Evolutionary conservation across 495 filamentous ascomycete species (phyloP).

Genomic region (Podospora pseudoanserina): DNA sequence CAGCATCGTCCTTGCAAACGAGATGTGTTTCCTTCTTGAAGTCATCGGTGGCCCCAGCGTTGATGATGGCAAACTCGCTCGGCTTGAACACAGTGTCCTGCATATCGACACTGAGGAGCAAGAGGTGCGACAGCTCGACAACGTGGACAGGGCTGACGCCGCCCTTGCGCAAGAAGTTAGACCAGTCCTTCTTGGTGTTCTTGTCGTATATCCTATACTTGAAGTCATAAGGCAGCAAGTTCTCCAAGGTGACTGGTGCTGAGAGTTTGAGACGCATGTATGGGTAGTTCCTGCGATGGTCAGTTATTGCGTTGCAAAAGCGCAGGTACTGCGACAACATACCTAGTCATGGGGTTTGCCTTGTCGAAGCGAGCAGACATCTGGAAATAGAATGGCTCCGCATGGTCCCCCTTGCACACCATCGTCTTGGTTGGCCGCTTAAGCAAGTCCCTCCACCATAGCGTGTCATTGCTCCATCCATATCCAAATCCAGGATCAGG

Average conservation of each 20-base stretch:
- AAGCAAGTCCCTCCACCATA: conserved; percentile 90
- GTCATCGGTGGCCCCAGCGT: conserved; percentile 81
- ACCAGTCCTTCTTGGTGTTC: conserved; percentile 97
- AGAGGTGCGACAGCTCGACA: conserved; percentile 87
- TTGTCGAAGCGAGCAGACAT: conserved; percentile 78
- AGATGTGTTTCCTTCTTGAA: conserved; percentile 78
- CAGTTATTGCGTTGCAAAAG: conserved; percentile 17
- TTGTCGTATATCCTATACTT: conserved; percentile 98
- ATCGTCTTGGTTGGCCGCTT: conserved; percentile 78
- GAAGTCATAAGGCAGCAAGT: conserved; percentile 94
- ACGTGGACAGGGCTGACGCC: conserved; percentile 96
- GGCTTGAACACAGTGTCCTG: conserved; percentile 92
- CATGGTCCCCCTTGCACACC: conserved; percentile 78
- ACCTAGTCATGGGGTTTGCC: conserved; percentile 73
- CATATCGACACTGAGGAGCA: conserved; percentile 90
- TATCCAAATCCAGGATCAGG: conserved; percentile 98
- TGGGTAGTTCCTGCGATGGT: conserved; percentile 66
- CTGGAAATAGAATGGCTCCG: conserved; percentile 93
- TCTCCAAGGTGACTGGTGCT: conserved; percentile 90
- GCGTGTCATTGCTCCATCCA: conserved; percentile 80
- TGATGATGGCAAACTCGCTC: conserved; percentile 96
- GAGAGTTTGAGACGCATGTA: conserved; percentile 90
- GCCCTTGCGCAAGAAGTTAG: conserved; percentile 93
- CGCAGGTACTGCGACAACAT: neutral
- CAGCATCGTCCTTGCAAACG: conserved; percentile 77